Evolutionary conservation across 352 stramenopile genomes (phyloP), one percentile per base, ranked within the genome.

Genomic region (Albugo candida): DNA sequence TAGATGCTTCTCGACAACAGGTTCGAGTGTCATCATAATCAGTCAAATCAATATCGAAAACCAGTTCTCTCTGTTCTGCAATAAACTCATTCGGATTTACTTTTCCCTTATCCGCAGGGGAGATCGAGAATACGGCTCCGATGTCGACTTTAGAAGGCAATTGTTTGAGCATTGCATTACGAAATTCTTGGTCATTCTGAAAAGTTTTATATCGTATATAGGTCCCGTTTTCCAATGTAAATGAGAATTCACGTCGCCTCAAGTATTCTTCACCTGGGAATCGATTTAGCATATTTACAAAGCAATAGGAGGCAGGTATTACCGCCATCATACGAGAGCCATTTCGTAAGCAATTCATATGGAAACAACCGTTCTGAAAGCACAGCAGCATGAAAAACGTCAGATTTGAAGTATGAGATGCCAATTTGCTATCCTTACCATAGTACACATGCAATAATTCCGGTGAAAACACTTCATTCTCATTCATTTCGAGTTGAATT

Each of bases 1-100:
- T 96, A 50, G 74, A 51, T 4, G 88, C 88, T 21, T 79, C 85
- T 20, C 76, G 66, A 59, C 88, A 97, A 70, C 95, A 99, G 37
- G 89, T 96, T 24, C 95, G 84, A 40, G 99, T 93, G 56, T 97
- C 89, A 63, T 99, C 95, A 81, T 99, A 99, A 68, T 99, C 96
- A 0, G 94, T 99, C 11, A 99, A 65, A 94, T 99, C 96, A 58
- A 99, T 97, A 92, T 99, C 96, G 60, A 99, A 99, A 24, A 99
- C 94, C 13, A 99, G 80, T 63, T 99, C 96, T 21, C 96, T 79
- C 56, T 98, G 79, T 16, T 95, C 73, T 0, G 94, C 81, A 20
- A 76, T 59, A 55, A 99, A 98, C 43, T 89, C 65, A 13, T 60
- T 66, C 13, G 70, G 61, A 37, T 78, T 86, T 16, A 92, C 75